phyloP scores from a whole-genome alignment of 1,284 basidiomycete genomes.

The Melanopsichium pennsylvanicum region DNA sequence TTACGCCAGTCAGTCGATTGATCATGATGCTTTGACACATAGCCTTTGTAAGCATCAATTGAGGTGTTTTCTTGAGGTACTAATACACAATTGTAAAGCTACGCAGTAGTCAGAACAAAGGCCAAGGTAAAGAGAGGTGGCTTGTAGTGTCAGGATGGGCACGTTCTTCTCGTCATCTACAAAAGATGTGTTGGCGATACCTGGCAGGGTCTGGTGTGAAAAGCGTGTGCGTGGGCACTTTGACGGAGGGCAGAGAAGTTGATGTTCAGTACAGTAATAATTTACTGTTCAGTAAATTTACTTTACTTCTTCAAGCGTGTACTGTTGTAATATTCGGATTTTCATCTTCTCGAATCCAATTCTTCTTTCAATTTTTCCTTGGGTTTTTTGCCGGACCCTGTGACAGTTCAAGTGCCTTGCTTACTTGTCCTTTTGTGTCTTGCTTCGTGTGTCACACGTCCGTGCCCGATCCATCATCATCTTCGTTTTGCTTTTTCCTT shows the following conservation, averaged over 20 bases:
- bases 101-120: too few relatives aligned
- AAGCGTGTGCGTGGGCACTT: too few relatives aligned
- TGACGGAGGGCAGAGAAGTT: too few relatives aligned
- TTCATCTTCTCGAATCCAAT: conserved; percentile 1
- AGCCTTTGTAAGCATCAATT: too few relatives aligned
- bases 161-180: conserved; percentile 35
- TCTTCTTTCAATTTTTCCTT: conserved; percentile 7
- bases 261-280: background rate
- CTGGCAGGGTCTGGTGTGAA: too few relatives aligned
- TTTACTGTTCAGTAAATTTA: too few relatives aligned
- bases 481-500: background rate
- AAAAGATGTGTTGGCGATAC: background rate
- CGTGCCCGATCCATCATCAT: background rate
- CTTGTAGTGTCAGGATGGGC: conserved; percentile 4
- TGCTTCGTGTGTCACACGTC: conserved; percentile 1
- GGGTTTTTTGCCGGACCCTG: conserved; percentile 1
- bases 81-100: too few relatives aligned
- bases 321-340: too few relatives aligned
- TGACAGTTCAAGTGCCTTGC: conserved; percentile 14
- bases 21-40: background rate
- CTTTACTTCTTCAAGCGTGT: too few relatives aligned
- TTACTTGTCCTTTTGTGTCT: conserved; percentile 16
- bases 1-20: too few relatives aligned
- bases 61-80: too few relatives aligned
- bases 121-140: background rate